These are phyloP conservation scores for Domatiomyces globalis DNA, from an alignment of 2,329 filamentous ascomycete genomes.

Conservation along the genomic window DNA sequence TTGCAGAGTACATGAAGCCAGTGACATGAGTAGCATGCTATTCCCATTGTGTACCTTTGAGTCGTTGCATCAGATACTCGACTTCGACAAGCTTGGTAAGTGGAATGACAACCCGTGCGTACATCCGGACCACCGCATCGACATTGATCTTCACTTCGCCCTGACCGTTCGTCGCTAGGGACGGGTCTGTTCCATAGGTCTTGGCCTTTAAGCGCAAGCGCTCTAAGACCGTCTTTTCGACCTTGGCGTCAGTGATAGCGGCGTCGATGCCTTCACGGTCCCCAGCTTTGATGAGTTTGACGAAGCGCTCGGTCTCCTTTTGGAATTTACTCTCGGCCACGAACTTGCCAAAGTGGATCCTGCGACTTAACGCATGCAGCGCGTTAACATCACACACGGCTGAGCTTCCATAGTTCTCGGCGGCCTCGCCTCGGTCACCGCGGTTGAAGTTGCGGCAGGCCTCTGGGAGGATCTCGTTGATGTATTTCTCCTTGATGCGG, in stretches of 20 bases:
- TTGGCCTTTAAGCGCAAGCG: slow-evolving; percentile 74
- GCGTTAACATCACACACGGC: slow-evolving; percentile 83
- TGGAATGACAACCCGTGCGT: slow-evolving; percentile 82
- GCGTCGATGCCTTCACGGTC: slow-evolving; percentile 72
- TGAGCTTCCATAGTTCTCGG: slow-evolving; percentile 90
- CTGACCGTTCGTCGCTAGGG: slow-evolving; percentile 34
- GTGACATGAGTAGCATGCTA: slow-evolving; percentile 17
- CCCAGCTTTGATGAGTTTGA: slow-evolving; percentile 61
- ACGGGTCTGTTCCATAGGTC: slow-evolving; percentile 87
- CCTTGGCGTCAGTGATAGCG: slow-evolving; percentile 77
- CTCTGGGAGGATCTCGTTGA: slow-evolving; percentile 64
- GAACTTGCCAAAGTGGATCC: slow-evolving; percentile 97
- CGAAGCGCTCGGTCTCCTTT: slow-evolving; percentile 67
- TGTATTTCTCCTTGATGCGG: slow-evolving; percentile 75
- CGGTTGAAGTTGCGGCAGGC: slow-evolving; percentile 61
- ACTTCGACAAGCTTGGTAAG: slow-evolving; percentile 97
- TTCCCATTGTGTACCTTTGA: slow-evolving; percentile 43
- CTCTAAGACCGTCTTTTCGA: slow-evolving; percentile 85
- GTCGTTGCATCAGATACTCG: slow-evolving; percentile 89
- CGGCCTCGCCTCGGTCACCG: slow-evolving; percentile 64
- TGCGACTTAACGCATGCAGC: slow-evolving; percentile 73
- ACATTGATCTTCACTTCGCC: slow-evolving; percentile 64
- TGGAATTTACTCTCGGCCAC: slow-evolving; percentile 93
- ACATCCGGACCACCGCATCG: slow-evolving; percentile 81
- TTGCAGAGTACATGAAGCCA: slow-evolving; percentile 57